Base-by-base conservation (phyloP, 176 grass and related monocot species). In the Eleusine indica region DNA sequence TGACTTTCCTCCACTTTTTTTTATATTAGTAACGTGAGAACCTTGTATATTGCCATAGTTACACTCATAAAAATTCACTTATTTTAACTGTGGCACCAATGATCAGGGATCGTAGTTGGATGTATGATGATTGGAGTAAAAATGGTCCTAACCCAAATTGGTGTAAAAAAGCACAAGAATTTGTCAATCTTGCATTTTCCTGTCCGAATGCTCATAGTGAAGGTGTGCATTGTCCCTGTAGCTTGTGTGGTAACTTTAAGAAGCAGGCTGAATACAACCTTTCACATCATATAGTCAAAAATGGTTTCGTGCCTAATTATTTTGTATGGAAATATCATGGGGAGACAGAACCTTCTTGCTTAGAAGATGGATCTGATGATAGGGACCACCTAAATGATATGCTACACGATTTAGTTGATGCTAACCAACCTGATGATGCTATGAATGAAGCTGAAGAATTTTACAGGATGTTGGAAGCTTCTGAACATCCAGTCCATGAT, bases 391-490 rank as follows among this genome's bases (percentile, higher is more conserved):
- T 78, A 78, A 30, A 16, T 17, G 75, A 78, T 47, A 78, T 65
- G 60, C 9, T 65, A 37, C 62, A 66, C 48, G 61, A 66, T 44
- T 13, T 78, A 7, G 28, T 3, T 37, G 42, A 66, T 79, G 60
- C 61, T 49, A 37, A 37, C 43, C 42, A 14, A 49, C 6, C 9
- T 79, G 28, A 66, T 14, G 43, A 35, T 21, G 42, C 30, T 49
- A 35, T 15, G 11, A 37, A 19, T 48, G 76, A 79, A 79, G 61
- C 28, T 32, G 61, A 79, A 66, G 28, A 49, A 49, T 66, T 78
- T 79, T 79, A 48, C 17, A 48, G 66, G 61, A 12, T 66, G 18
- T 79, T 66, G 28, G 42, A 79, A 79, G 76, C 76, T 25, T 79
- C 60, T 49, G 61, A 66, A 48, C 28, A 66, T 19, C 60, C 76